Conservation (phyloP, 1,284 basidiomycete species). For the Tausonia pullulans region DNA sequence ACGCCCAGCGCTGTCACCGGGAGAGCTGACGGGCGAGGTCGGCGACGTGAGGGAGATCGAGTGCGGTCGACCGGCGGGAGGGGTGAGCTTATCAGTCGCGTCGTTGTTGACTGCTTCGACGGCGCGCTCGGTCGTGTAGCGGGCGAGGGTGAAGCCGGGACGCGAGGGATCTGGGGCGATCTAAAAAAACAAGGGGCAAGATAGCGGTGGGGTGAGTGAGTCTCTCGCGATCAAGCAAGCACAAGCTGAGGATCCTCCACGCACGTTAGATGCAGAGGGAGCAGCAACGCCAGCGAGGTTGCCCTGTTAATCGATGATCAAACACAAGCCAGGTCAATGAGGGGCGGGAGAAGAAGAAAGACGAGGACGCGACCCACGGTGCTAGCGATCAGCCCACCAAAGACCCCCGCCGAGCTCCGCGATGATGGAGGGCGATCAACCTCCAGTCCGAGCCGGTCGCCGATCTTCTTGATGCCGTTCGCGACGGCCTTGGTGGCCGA, state of each 20-base stretch:
- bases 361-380: constrained; percentile 44
- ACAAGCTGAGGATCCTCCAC: constrained; percentile 5
- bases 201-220: neutral
- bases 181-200: neutral
- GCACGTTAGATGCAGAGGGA: constrained; percentile 43
- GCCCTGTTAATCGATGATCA: constrained; percentile 1
- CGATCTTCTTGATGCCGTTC: constrained; percentile 17
- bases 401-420: constrained; percentile 51
- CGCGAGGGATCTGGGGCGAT: constrained; percentile 31
- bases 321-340: neutral
- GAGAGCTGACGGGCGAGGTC: too few species aligned
- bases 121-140: constrained; percentile 24
- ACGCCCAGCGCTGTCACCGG: too few species aligned
- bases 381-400: constrained; percentile 60
- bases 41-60: neutral
- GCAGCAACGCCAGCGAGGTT: constrained; percentile 37
- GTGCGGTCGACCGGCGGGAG: neutral
- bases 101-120: too few species aligned
- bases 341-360: neutral
- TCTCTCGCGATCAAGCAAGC: neutral
- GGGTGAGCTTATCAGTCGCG: neutral
- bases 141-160: constrained; percentile 31
- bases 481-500: constrained; percentile 10
- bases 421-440: constrained; percentile 41
- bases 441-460: constrained; percentile 19